phyloP scores from a whole-genome alignment of 805 yeast genomes.

The Suhomyces prunicola region DNA sequence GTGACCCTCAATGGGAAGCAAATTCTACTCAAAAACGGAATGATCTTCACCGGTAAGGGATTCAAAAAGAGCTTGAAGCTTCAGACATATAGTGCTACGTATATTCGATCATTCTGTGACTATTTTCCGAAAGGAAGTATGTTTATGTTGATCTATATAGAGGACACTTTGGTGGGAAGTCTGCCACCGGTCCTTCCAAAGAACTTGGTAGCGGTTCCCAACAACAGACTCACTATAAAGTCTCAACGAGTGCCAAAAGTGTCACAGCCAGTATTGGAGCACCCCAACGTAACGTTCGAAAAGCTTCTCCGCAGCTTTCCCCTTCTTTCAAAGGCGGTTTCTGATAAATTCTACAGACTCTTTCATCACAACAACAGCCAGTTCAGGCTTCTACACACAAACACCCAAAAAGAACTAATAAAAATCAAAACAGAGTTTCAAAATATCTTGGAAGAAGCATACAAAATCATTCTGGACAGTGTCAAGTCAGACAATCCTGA shows the following conservation, averaged over 20 bases:
- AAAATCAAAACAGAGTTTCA: conserved; percentile 31
- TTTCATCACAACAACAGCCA: conserved; percentile 41
- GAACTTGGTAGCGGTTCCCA: not conserved
- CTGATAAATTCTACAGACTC: conserved; percentile 34
- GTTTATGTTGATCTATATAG: conserved; percentile 57
- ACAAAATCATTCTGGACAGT: conserved; percentile 36
- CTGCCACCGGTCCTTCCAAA: not conserved
- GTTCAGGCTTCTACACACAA: conserved; percentile 28
- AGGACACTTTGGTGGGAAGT: conserved; percentile 52
- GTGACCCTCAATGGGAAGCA: conserved; percentile 56
- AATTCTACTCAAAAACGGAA: conserved; percentile 52
- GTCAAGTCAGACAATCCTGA: conserved; percentile 32
- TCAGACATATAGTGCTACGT: conserved; percentile 42
- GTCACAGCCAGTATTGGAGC: not conserved
- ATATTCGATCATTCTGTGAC: conserved; percentile 45
- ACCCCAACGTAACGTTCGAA: conserved; percentile 29
- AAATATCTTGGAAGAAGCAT: conserved; percentile 33
- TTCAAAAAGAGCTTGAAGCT: conserved; percentile 46
- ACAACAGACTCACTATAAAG: not conserved
- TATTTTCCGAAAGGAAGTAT: conserved; percentile 56
- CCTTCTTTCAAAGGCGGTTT: conserved; percentile 36
- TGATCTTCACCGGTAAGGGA: conserved; percentile 56
- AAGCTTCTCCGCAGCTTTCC: conserved; percentile 37
- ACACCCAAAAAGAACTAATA: conserved; percentile 23
- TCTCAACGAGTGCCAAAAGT: not conserved